Evolutionary conservation across 169 alveolate genomes (phyloP).

Genomic region (Eimeria mitis): DNA sequence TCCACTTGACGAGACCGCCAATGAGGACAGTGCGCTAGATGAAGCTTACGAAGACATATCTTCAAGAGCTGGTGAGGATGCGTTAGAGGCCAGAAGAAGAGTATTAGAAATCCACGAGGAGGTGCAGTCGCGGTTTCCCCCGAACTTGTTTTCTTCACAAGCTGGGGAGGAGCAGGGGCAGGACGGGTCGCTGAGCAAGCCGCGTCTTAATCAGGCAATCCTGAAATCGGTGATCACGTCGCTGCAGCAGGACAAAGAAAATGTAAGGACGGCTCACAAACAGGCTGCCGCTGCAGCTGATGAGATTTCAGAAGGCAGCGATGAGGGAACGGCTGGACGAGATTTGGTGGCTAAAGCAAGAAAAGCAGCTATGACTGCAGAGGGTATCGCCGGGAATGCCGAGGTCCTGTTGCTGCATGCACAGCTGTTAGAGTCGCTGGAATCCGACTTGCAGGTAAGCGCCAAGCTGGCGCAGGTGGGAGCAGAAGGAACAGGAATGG

Average conservation of each 20-base stretch:
- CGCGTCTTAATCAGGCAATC: neutral
- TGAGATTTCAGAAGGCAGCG: too few species aligned
- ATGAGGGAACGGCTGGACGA: too few species aligned
- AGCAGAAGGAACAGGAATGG: neutral
- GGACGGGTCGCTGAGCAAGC: neutral
- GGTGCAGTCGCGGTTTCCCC: neutral
- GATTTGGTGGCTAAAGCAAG: too few species aligned
- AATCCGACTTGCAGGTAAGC: neutral
- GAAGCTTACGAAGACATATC: neutral
- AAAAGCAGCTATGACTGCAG: neutral
- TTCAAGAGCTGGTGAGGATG: conserved; percentile 8
- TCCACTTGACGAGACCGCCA: neutral
- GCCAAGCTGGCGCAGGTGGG: neutral
- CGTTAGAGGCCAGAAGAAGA: neutral
- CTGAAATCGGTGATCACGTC: neutral
- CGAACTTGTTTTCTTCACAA: too few species aligned
- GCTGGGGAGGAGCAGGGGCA: neutral
- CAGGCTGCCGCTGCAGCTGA: too few species aligned
- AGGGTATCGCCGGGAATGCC: neutral
- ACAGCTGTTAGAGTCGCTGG: conserved; percentile 8
- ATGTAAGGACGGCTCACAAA: neutral
- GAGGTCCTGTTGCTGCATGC: conserved; percentile 18
- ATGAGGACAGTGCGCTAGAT: neutral
- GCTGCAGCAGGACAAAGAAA: neutral
- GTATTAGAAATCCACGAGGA: neutral